These are phyloP conservation scores for Peronosclerospora sorghi DNA, from an alignment of 352 stramenopile genomes.

Conservation along the genomic window DNA sequence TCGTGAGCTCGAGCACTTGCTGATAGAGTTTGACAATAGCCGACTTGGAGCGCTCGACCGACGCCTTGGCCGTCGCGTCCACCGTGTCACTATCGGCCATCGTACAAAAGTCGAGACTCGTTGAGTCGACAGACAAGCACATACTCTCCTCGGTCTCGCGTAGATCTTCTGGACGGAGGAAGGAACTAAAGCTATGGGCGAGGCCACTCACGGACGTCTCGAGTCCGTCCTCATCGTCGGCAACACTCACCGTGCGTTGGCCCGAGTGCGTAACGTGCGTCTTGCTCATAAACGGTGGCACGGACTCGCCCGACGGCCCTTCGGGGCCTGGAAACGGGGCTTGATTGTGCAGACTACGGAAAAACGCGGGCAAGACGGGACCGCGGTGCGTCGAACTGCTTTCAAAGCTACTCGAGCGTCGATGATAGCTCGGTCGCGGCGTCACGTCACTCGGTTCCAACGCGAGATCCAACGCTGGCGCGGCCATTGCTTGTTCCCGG, in stretches of 20 bases:
- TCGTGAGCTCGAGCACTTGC: constrained; percentile 50
- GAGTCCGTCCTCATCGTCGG: constrained; percentile 30
- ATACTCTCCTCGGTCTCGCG: constrained; percentile 30
- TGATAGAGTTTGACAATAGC: constrained; percentile 53
- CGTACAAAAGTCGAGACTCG: constrained; percentile 15
- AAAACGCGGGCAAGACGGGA: constrained; percentile 12
- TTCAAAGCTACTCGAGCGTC: constrained; percentile 9
- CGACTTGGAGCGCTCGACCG: constrained; percentile 16
- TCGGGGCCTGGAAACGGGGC: constrained; percentile 6
- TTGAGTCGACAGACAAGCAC: constrained; percentile 28
- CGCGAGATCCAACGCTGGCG: constrained; percentile 3
- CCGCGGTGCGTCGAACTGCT: constrained; percentile 2
- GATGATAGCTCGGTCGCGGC: constrained; percentile 3
- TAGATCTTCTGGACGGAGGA: constrained; percentile 28
- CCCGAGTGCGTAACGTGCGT: constrained; percentile 15
- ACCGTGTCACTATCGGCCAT: constrained; percentile 10
- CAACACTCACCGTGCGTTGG: constrained; percentile 18
- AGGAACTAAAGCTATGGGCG: constrained; percentile 24
- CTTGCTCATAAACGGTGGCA: constrained; percentile 8
- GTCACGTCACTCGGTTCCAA: constrained; percentile 8
- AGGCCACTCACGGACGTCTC: constrained; percentile 25
- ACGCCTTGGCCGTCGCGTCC: not conserved
- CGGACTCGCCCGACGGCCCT: constrained; percentile 3
- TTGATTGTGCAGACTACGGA: constrained; percentile 12
- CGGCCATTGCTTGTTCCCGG: constrained; percentile 5